Percentiles rank a stretch among this genome's conserved stretches.
Evolutionary conservation across 164 flowering plant species (phyloP).

Genomic region (Liriodendron chinense): DNA sequence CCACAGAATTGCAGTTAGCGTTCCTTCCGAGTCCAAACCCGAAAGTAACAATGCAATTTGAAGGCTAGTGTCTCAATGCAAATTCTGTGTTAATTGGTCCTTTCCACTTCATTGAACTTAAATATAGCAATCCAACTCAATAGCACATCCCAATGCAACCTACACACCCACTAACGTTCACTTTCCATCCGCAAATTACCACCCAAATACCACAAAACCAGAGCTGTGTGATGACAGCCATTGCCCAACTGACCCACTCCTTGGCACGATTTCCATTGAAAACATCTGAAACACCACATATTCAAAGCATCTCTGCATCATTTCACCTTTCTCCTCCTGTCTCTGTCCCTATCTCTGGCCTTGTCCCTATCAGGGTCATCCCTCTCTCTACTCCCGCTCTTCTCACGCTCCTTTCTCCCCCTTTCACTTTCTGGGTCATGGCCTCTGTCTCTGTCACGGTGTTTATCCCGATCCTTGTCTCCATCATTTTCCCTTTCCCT

Average conservation of each 20-base stretch:
- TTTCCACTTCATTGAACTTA: no score
- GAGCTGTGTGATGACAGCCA: neutral
- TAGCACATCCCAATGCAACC: neutral
- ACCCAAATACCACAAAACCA: neutral
- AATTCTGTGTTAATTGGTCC: no score
- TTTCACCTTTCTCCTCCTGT: constrained; percentile 51
- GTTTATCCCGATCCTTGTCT: constrained; percentile 51
- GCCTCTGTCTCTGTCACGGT: constrained; percentile 47
- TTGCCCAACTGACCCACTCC: neutral
- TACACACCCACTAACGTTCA: no score
- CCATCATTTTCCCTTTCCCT: constrained; percentile 48
- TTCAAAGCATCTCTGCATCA: neutral
- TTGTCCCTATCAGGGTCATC: constrained; percentile 39
- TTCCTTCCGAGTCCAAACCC: neutral
- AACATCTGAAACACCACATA: neutral
- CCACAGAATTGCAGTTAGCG: neutral
- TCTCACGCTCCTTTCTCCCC: constrained; percentile 42
- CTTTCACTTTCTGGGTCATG: constrained; percentile 47
- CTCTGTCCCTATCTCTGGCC: constrained; percentile 37
- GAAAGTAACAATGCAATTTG: neutral
- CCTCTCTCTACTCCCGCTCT: constrained; percentile 56
- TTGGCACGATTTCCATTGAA: neutral
- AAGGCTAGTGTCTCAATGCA: no score
- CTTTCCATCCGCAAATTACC: neutral
- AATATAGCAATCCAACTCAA: neutral